Percentiles rank a stretch among this genome's conserved stretches.
Conservation (phyloP, 495 filamentous ascomycete species). For the Oidiodendron maius region DNA sequence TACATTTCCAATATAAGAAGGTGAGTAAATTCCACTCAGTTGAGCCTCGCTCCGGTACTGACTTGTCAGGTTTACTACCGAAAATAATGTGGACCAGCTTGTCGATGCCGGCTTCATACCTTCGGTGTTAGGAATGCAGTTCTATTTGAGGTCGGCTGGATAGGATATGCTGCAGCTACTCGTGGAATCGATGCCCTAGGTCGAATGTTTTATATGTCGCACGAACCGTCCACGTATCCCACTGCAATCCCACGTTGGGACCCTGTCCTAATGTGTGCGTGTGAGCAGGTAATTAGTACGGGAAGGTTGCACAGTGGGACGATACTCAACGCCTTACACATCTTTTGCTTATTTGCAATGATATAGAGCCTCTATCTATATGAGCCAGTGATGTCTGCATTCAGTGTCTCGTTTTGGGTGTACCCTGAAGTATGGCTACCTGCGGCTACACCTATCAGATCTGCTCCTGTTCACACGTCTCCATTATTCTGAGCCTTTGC, state of each 20-base stretch:
- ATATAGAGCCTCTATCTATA: not conserved
- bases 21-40: conserved; percentile 9
- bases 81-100: conserved; percentile 37
- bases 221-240: conserved; percentile 10
- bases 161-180: conserved; percentile 7
- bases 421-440: conserved; percentile 11
- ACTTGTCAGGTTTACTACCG: conserved; percentile 60
- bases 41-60: no score
- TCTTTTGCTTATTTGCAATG: not conserved
- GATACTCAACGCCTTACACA: not conserved
- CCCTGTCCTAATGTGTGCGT: no score
- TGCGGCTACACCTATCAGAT: conserved; percentile 7
- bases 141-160: not conserved
- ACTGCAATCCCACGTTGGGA: no score
- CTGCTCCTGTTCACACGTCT: not conserved
- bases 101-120: conserved; percentile 2
- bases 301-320: not conserved
- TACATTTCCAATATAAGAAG: conserved; percentile 97
- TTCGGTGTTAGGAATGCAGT: conserved; percentile 1
- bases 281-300: conserved; percentile 2
- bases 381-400: conserved; percentile 6
- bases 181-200: conserved; percentile 14
- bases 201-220: conserved; percentile 10
- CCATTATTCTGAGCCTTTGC: not conserved
- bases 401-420: conserved; percentile 2